A percentile compares a stretch with the other conserved stretches of the same genome.
Evolutionary conservation across 805 yeast species (phyloP).

Genomic region (Ogataea allantospora): DNA sequence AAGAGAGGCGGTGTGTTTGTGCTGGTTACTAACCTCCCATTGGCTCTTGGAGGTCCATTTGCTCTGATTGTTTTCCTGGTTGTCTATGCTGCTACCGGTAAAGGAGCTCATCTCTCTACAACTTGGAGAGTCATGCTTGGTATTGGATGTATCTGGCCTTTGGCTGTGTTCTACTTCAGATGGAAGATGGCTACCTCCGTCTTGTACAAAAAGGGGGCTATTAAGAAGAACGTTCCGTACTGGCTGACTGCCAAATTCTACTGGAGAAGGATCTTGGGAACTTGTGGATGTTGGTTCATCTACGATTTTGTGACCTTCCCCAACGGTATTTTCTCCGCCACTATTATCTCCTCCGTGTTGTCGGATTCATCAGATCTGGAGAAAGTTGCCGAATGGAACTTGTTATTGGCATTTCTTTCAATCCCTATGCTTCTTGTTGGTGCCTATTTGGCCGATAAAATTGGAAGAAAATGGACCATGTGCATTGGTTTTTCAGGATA

Average conservation of each 20-base stretch:
- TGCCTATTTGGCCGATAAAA: slow-evolving; percentile 58
- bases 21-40: slow-evolving; percentile 69
- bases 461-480: slow-evolving; percentile 72
- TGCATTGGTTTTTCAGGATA: slow-evolving; percentile 72
- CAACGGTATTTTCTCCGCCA: slow-evolving; percentile 57
- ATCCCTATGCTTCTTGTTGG: slow-evolving; percentile 75
- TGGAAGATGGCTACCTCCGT: slow-evolving; percentile 65
- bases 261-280: slow-evolving; percentile 68
- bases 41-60: slow-evolving; percentile 78
- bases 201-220: slow-evolving; percentile 62
- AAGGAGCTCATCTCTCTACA: slow-evolving; percentile 42
- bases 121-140: slow-evolving; percentile 73
- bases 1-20: slow-evolving; percentile 66
- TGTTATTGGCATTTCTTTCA: slow-evolving; percentile 61
- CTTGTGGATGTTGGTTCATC: slow-evolving; percentile 75
- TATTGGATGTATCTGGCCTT: slow-evolving; percentile 65
- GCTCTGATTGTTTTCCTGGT: slow-evolving; percentile 66
- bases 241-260: slow-evolving; percentile 59
- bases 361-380: slow-evolving; percentile 42
- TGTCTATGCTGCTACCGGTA: slow-evolving; percentile 57
- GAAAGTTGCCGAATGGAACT: slow-evolving; percentile 69
- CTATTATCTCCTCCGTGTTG: slow-evolving; percentile 52
- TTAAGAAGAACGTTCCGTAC: slow-evolving; percentile 57
- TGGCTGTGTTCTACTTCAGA: slow-evolving; percentile 69
- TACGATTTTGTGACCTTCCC: slow-evolving; percentile 83